Conservation (phyloP, 2,329 filamentous ascomycete species). For the Helotiales sp. region DNA sequence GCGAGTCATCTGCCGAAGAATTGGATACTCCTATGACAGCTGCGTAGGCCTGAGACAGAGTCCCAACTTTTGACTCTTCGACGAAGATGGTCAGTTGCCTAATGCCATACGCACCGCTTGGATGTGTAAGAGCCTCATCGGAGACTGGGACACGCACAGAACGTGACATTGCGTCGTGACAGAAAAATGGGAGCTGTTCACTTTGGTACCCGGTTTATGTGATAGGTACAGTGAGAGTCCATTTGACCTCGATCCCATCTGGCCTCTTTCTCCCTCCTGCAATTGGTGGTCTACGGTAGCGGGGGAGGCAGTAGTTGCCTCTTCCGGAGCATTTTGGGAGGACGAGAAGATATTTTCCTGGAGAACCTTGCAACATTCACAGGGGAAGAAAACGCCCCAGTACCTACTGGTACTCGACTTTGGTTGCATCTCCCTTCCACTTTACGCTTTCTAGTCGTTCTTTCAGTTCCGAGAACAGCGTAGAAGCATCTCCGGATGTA, state of each 20-base stretch:
- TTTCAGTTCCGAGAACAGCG: slow-evolving; percentile 40
- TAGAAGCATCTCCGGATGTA: slow-evolving; percentile 42
- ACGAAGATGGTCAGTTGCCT: slow-evolving; percentile 50
- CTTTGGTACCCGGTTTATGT: slow-evolving; percentile 41
- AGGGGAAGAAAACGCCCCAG: too few species aligned
- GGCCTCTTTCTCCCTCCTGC: slow-evolving; percentile 58
- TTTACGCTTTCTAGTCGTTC: slow-evolving; percentile 20
- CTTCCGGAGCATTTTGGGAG: too few species aligned
- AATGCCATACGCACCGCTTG: slow-evolving; percentile 57
- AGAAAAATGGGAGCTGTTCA: slow-evolving; percentile 67
- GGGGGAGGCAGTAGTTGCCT: too few species aligned
- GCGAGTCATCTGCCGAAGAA: not conserved
- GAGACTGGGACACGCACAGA: slow-evolving; percentile 58
- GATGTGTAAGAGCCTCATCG: slow-evolving; percentile 51
- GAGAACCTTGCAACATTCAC: too few species aligned
- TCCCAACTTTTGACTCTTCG: slow-evolving; percentile 29
- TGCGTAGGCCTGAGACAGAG: slow-evolving; percentile 41
- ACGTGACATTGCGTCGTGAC: slow-evolving; percentile 64
- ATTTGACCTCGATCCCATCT: slow-evolving; percentile 62
- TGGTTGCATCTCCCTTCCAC: slow-evolving; percentile 37
- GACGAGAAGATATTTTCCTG: too few species aligned
- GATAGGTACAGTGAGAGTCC: slow-evolving; percentile 58
- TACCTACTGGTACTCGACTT: slow-evolving; percentile 53
- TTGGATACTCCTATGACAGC: slow-evolving; percentile 31
- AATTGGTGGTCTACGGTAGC: too few species aligned